Percentiles rank a stretch among this genome's conserved stretches.
phyloP scores from a whole-genome alignment of 768 basidiomycete genomes.

The Trichaptum fuscoviolaceum region DNA sequence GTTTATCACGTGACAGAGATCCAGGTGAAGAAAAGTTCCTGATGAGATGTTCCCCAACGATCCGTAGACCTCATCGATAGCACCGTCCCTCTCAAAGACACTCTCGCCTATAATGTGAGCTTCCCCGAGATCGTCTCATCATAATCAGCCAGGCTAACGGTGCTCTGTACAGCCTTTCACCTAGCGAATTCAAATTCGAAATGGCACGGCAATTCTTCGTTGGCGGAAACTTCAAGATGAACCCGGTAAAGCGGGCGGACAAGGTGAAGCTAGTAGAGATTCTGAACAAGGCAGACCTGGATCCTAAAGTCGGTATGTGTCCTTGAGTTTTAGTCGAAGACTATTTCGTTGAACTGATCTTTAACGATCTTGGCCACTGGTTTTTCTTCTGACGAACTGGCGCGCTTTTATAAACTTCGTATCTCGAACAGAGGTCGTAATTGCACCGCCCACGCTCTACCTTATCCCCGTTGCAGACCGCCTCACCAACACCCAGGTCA shows the following conservation, averaged over 20 bases:
- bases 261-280: conserved; percentile 60
- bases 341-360: conserved; percentile 1
- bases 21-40: too few species aligned
- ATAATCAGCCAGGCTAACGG: too few species aligned
- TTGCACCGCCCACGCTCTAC: conserved; percentile 89
- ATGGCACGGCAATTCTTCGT: conserved; percentile 90
- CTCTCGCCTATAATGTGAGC: too few species aligned
- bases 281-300: conserved; percentile 77
- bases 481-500: conserved; percentile 54
- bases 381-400: not conserved
- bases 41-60: too few species aligned
- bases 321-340: not conserved
- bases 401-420: conserved; percentile 12
- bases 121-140: too few species aligned
- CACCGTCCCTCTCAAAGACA: too few species aligned
- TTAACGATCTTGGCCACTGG: conserved; percentile 1
- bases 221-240: conserved; percentile 99
- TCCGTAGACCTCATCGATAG: too few species aligned
- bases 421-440: conserved; percentile 71
- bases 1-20: too few species aligned
- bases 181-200: too few species aligned
- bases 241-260: conserved; percentile 63
- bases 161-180: too few species aligned
- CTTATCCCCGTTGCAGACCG: conserved; percentile 64
- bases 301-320: conserved; percentile 65